phyloP scores from a whole-genome alignment of 2,329 filamentous ascomycete genomes.

The Escovopsis sp. region DNA sequence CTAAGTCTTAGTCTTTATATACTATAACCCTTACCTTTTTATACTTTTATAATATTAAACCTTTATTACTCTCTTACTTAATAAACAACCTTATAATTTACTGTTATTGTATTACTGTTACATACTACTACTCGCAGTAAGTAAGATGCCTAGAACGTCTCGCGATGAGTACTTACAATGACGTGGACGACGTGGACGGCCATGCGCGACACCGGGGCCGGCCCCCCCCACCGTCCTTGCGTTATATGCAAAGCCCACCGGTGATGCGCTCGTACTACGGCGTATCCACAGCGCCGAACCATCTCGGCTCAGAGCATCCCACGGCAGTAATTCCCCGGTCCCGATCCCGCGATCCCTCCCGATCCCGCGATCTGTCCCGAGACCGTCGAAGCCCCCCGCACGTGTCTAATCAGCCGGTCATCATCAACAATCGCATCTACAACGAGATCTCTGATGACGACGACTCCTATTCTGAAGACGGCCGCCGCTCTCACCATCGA shows the following conservation, averaged over 20 bases:
- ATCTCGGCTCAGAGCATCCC: slow-evolving; percentile 29
- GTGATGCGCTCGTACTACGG: slow-evolving; percentile 26
- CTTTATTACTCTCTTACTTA: no score
- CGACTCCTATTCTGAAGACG: slow-evolving; percentile 16
- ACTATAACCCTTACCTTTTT: no score
- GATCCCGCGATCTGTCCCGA: slow-evolving; percentile 29
- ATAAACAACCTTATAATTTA: no score
- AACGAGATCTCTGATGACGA: slow-evolving; percentile 32
- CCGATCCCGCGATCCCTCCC: slow-evolving; percentile 23
- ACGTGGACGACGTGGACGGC: slow-evolving; percentile 37
- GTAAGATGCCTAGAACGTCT: no score
- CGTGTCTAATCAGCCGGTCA: slow-evolving; percentile 27
- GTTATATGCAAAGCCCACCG: slow-evolving; percentile 29
- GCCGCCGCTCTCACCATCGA: slow-evolving; percentile 11
- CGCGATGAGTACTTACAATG: slow-evolving; percentile 22
- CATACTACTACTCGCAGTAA: no score
- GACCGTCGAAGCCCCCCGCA: slow-evolving; percentile 30
- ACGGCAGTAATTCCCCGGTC: slow-evolving; percentile 29
- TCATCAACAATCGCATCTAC: slow-evolving; percentile 43
- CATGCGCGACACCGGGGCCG: slow-evolving; percentile 27
- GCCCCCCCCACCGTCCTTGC: slow-evolving; percentile 22
- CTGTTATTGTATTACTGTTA: no score
- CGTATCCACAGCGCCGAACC: slow-evolving; percentile 22
- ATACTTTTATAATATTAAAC: no score
- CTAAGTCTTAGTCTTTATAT: no score